Conservation (phyloP, 306 rosid species). For the Parietaria judaica region DNA sequence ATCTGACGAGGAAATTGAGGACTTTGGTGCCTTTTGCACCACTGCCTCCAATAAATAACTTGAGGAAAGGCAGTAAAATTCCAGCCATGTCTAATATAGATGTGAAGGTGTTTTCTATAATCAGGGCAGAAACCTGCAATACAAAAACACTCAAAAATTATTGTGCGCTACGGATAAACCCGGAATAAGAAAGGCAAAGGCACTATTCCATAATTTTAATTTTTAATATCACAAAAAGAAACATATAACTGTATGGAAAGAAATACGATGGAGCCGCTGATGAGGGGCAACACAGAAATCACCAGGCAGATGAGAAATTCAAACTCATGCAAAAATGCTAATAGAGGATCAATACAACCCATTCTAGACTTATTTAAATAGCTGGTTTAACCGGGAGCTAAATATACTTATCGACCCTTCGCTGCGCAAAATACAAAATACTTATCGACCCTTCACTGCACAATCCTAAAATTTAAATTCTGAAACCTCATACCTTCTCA, state of each 20-base stretch:
- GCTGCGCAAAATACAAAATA: background rate
- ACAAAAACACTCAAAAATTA: conserved; percentile 19
- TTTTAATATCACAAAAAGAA: background rate
- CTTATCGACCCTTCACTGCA: background rate
- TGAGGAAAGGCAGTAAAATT: conserved; percentile 82
- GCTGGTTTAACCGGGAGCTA: background rate
- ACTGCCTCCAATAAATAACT: conserved; percentile 94
- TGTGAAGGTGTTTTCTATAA: conserved; percentile 90
- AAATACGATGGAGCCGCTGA: no score
- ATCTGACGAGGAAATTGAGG: conserved; percentile 86
- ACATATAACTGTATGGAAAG: no score
- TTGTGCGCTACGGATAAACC: background rate
- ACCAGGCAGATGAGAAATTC: no score
- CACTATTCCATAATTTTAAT: background rate
- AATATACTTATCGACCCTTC: background rate
- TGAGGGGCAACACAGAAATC: no score
- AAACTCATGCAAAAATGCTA: no score
- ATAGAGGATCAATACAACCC: no score
- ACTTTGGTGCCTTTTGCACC: conserved; percentile 59
- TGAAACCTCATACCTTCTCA: conserved; percentile 59
- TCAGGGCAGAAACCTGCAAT: conserved; percentile 76
- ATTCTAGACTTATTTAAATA: no score
- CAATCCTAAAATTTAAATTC: background rate
- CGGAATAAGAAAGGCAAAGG: background rate
- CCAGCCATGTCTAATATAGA: conserved; percentile 99